Evolutionary conservation across 805 yeast genomes (phyloP), one percentile per base, ranked within the genome.

Genomic region (Ogataea henricii): DNA sequence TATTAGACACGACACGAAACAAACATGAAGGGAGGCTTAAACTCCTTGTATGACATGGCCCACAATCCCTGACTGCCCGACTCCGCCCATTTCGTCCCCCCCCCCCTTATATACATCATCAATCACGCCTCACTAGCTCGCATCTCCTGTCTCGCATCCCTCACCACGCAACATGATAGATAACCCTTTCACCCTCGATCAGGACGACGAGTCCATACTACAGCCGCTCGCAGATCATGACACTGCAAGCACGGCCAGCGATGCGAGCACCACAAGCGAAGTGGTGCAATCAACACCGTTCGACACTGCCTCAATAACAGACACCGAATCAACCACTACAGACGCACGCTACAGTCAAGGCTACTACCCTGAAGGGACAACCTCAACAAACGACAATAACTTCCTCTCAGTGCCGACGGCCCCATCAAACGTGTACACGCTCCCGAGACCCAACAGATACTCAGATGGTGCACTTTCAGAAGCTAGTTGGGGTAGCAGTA

Each of bases 181-280:
- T 3, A 53, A 53, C 36, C 56, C 56, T 18, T 53, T 53, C 37
- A 35, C 37, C 23, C 36, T 49, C 14, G 48, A 39, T 14, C 47
- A 43, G 26, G 56, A 53, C 35, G 56, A 53, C 20, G 54, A 50
- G 13, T 47, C 50, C 9, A 34, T 47, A 39, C n/a, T 8, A 25
- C 13, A 34, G 21, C 13, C 23, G 16, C 5, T 7, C n/a, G n/a
- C n/a, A n/a, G n/a, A n/a, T 34, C 6, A 18, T 5, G 18, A 14
- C 20, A 23, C 3, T 34, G 37, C 17, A 8, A 17, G 17, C 35
- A 17, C 17, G 18, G 26, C 26, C 26, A 9, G 13, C n/a, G n/a
- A n/a, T n/a, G n/a, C n/a, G n/a, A n/a, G n/a, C n/a, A n/a, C 25
- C 25, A 22, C 25, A 22, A 22, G 8, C 25, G 25, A 22, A 6